Evolutionary conservation across 2,329 filamentous ascomycete species (phyloP).

Genomic region (Bipolaris sorokiniana): DNA sequence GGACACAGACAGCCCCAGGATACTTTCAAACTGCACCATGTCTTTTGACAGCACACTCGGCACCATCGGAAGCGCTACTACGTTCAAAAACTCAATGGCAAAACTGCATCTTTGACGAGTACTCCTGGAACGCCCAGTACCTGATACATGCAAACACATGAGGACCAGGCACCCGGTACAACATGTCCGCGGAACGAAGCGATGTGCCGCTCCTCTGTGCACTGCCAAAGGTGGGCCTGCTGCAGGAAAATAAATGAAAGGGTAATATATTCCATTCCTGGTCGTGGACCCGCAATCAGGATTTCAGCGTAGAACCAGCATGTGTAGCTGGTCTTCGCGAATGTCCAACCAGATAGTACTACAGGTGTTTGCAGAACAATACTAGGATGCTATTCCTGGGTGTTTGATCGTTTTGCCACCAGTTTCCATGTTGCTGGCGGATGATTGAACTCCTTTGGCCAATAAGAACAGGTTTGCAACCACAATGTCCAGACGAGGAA

Average conservation of each 20-base stretch:
- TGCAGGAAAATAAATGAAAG: background rate
- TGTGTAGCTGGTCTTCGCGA: background rate
- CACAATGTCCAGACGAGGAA: background rate
- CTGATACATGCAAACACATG: conserved; percentile 16
- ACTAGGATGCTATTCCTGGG: conserved; percentile 1
- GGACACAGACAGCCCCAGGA: background rate
- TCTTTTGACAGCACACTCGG: background rate
- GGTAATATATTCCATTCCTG: background rate
- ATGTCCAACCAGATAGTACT: too few relatives aligned
- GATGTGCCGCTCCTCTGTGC: background rate
- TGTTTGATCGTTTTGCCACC: background rate
- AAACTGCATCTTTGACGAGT: conserved; percentile 8
- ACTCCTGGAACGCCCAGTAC: conserved; percentile 10
- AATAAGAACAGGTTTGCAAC: background rate
- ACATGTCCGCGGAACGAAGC: conserved; percentile 1
- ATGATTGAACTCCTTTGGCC: conserved; percentile 6
- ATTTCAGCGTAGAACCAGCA: background rate
- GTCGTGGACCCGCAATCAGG: background rate
- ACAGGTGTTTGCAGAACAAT: background rate
- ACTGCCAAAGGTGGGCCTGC: background rate
- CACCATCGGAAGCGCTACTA: background rate
- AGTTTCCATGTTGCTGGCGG: background rate
- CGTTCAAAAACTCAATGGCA: background rate
- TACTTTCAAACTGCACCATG: background rate
- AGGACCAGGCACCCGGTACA: conserved; percentile 25